These are phyloP conservation scores for Trichophyton equinum DNA, from an alignment of 2,329 filamentous ascomycete genomes.

Conservation along the genomic window DNA sequence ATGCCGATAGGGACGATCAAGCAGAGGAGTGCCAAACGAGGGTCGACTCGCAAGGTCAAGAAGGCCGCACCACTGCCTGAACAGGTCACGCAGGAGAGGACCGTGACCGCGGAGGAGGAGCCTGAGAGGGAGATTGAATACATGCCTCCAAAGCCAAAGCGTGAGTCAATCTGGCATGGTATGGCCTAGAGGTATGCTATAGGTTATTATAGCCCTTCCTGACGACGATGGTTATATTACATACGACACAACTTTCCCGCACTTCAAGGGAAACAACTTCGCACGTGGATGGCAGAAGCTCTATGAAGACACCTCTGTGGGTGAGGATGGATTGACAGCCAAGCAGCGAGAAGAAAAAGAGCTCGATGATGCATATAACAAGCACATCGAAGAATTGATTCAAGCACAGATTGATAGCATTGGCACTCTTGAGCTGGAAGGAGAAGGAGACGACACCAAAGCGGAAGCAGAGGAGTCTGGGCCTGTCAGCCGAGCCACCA, in stretches of 20 bases:
- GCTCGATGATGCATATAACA: slow-evolving; percentile 48
- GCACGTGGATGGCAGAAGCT: slow-evolving; percentile 40
- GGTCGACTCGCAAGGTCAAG: slow-evolving; percentile 45
- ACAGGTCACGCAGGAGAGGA: slow-evolving; percentile 15
- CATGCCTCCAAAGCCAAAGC: slow-evolving; percentile 60
- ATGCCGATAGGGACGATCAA: slow-evolving; percentile 46
- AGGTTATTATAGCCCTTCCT: slow-evolving; percentile 33
- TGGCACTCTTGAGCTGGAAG: slow-evolving; percentile 43
- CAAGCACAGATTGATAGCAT: slow-evolving; percentile 52
- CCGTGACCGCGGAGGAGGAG: slow-evolving; percentile 37
- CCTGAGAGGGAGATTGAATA: slow-evolving; percentile 73
- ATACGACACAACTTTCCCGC: slow-evolving; percentile 39
- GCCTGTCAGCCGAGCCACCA: slow-evolving; percentile 20
- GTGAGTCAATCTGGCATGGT: slow-evolving; percentile 19
- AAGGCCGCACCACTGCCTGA: slow-evolving; percentile 32
- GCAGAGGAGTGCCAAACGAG: slow-evolving; percentile 49
- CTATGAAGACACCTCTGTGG: slow-evolving; percentile 36
- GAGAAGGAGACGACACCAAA: neutral
- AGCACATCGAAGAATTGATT: slow-evolving; percentile 55
- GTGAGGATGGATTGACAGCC: slow-evolving; percentile 49
- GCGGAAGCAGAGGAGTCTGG: no score
- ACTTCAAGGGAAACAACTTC: slow-evolving; percentile 43
- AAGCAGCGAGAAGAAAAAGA: slow-evolving; percentile 57
- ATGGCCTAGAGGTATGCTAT: no score
- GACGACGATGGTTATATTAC: slow-evolving; percentile 35